A percentile compares a stretch with the other conserved stretches of the same genome.
Conservation (phyloP, 1,284 basidiomycete genomes). For the Peniophora sp. region DNA sequence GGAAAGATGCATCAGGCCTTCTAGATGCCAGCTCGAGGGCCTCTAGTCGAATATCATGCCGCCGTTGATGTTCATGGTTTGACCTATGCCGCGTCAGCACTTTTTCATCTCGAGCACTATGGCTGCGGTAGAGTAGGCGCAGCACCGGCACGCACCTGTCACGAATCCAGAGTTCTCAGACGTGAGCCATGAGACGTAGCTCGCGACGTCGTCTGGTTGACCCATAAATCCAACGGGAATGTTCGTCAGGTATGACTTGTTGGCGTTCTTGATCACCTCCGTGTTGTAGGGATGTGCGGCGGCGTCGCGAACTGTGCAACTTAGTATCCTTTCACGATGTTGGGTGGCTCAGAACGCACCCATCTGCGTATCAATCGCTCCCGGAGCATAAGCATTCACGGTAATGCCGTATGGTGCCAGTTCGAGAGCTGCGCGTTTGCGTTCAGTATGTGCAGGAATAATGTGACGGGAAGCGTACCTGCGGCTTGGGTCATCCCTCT, state of each 20-base stretch:
- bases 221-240: neutral
- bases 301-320: too few relatives aligned
- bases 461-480: conserved; percentile 9
- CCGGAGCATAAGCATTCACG: conserved; percentile 3
- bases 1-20: too few relatives aligned
- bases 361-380: conserved; percentile 1
- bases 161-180: neutral
- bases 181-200: neutral
- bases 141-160: conserved; percentile 1
- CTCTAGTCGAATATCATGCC: too few relatives aligned
- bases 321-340: neutral
- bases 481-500: conserved; percentile 30
- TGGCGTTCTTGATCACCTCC: too few relatives aligned
- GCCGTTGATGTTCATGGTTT: too few relatives aligned
- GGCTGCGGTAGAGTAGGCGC: too few relatives aligned
- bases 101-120: too few relatives aligned
- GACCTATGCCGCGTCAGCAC: too few relatives aligned
- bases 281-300: too few relatives aligned
- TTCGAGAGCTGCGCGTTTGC: neutral
- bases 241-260: too few relatives aligned
- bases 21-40: too few relatives aligned
- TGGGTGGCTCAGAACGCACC: neutral
- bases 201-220: neutral
- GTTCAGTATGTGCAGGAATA: too few relatives aligned
- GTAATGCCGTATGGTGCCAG: conserved; percentile 1